Evolutionary conservation across 768 basidiomycete species (phyloP).

Genomic region (Tulasnella sp.): DNA sequence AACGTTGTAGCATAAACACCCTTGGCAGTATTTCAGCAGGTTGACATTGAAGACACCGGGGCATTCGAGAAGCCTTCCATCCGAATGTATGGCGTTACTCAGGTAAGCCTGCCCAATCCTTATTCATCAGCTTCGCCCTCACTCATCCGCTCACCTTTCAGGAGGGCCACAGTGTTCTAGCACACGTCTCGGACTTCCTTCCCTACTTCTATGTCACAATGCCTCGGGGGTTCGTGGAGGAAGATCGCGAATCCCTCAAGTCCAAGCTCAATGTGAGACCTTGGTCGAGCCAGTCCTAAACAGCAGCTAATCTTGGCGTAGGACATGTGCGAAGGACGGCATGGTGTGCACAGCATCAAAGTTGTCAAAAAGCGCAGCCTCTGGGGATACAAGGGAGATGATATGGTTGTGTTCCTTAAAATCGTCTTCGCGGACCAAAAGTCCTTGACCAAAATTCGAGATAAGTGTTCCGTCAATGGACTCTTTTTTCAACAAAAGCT

Average conservation of each 20-base stretch:
- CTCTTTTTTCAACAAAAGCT: slow-evolving; percentile 38
- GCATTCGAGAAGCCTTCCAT: slow-evolving; percentile 47
- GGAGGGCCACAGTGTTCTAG: slow-evolving; percentile 86
- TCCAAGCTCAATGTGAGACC: slow-evolving; percentile 68
- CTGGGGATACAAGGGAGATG: slow-evolving; percentile 87
- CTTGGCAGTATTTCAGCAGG: slow-evolving; percentile 84
- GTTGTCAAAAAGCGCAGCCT: slow-evolving; percentile 65
- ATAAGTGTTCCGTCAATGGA: slow-evolving; percentile 57
- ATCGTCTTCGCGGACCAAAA: slow-evolving; percentile 70
- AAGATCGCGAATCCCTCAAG: slow-evolving; percentile 62
- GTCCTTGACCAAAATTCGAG: slow-evolving; percentile 82
- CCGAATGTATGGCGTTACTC: slow-evolving; percentile 87
- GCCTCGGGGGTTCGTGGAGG: slow-evolving; percentile 72
- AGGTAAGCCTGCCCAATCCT: slow-evolving; percentile 45
- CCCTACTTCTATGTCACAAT: slow-evolving; percentile 92
- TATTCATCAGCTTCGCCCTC: background rate
- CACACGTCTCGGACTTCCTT: slow-evolving; percentile 71
- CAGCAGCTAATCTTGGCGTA: background rate
- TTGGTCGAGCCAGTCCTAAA: background rate
- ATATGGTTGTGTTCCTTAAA: slow-evolving; percentile 75
- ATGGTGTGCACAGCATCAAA: slow-evolving; percentile 51
- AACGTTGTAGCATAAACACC: background rate
- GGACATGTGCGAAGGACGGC: slow-evolving; percentile 30
- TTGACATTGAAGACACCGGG: slow-evolving; percentile 75
- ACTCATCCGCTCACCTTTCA: slow-evolving; percentile 34